These are phyloP conservation scores for Primulina tabacum DNA, from an alignment of 257 asterid species.

Conservation along the genomic window DNA sequence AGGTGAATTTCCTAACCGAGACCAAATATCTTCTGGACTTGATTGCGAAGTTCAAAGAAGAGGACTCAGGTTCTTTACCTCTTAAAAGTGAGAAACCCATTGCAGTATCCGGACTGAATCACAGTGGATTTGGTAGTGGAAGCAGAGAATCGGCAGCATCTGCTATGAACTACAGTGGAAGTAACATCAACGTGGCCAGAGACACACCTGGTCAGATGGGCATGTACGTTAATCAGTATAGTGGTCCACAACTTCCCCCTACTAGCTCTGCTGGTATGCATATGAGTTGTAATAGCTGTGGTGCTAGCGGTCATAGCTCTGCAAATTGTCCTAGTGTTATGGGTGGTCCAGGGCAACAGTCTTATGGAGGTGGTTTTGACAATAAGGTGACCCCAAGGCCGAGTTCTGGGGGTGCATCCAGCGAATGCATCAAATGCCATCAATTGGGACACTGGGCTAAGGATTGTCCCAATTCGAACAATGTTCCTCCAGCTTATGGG, in stretches of 20 bases:
- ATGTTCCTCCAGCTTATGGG: constrained; percentile 58
- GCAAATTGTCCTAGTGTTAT: constrained; percentile 66
- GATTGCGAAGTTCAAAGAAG: constrained; percentile 46
- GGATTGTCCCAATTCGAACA: constrained; percentile 61
- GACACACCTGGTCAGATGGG: constrained; percentile 40
- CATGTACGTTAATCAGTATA: constrained; percentile 49
- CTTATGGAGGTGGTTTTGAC: constrained; percentile 52
- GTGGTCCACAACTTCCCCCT: constrained; percentile 46
- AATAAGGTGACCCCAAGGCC: constrained; percentile 34
- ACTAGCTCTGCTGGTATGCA: constrained; percentile 41
- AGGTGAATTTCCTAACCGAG: constrained; percentile 46
- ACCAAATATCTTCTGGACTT: constrained; percentile 51
- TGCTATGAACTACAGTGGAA: constrained; percentile 34
- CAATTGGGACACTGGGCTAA: constrained; percentile 82
- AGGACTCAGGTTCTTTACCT: constrained; percentile 34
- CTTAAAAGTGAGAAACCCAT: constrained; percentile 35
- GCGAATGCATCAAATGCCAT: constrained; percentile 83
- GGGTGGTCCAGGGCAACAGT: constrained; percentile 58
- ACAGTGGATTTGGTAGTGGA: constrained; percentile 39
- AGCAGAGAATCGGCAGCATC: constrained; percentile 30
- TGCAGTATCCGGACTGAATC: constrained; percentile 33
- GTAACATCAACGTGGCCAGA: constrained; percentile 31
- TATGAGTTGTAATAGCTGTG: constrained; percentile 68
- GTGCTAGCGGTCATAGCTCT: constrained; percentile 70
- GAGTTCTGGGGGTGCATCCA: constrained; percentile 31